Percentiles rank a stretch among this genome's conserved stretches.
These are phyloP conservation scores for Solanum gracilifrons DNA, from an alignment of 257 asterid genomes.

Conservation along the genomic window DNA sequence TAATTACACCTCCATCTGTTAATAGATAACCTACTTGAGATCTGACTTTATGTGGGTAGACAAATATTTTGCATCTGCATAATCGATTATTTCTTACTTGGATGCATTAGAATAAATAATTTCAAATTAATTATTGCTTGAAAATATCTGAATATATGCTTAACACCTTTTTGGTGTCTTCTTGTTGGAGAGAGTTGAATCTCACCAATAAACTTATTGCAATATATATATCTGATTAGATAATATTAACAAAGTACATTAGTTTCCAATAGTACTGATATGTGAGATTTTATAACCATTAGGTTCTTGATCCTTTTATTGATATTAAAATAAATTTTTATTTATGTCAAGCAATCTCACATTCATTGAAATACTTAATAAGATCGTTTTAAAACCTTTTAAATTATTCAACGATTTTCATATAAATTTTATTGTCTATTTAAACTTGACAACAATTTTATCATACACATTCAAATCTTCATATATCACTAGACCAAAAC, in stretches of 20 bases:
- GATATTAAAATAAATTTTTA: no score
- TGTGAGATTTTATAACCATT: not conserved
- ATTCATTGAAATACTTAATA: not conserved
- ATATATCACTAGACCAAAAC: not conserved
- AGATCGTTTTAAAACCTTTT: no score
- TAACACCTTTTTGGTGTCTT: not conserved
- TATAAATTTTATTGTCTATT: no score
- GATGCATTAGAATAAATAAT: no score
- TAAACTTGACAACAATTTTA: not conserved
- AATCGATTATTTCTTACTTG: not conserved
- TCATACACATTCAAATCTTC: not conserved
- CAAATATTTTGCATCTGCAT: not conserved
- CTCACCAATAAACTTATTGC: not conserved
- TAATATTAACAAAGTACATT: not conserved
- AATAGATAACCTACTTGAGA: not conserved
- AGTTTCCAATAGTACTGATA: no score
- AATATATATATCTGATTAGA: not conserved
- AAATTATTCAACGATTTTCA: no score
- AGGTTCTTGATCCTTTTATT: not conserved
- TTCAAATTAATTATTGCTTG: not conserved
- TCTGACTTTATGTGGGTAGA: not conserved
- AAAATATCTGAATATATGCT: no score
- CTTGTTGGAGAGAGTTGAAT: not conserved
- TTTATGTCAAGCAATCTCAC: not conserved
- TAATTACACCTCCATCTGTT: not conserved